Percentiles rank a stretch among this genome's conserved stretches.
phyloP scores from a whole-genome alignment of 2,329 filamentous ascomycete genomes.

The Hawksworthiomyces lignivorus region DNA sequence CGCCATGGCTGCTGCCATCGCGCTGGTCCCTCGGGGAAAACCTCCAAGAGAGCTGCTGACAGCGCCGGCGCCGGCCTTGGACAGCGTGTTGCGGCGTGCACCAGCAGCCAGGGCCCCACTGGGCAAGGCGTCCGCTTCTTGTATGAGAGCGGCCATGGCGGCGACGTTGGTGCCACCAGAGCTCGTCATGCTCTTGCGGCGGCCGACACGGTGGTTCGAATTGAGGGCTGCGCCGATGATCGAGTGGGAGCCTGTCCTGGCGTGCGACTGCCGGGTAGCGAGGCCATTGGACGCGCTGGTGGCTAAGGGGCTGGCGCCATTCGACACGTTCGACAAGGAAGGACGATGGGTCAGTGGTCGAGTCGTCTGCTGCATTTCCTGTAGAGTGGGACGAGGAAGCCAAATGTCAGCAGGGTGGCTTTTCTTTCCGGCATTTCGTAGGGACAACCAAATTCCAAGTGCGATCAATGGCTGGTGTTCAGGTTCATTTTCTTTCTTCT shows the following conservation, averaged over 20 bases:
- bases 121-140: conserved; percentile 54
- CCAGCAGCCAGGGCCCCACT: conserved; percentile 50
- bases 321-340: conserved; percentile 51
- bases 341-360: conserved; percentile 60
- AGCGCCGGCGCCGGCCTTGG: conserved; percentile 52
- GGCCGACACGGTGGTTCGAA: conserved; percentile 75
- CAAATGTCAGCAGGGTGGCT: conserved; percentile 20
- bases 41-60: conserved; percentile 6
- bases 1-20: conserved; percentile 13
- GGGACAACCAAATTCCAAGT: no score
- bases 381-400: conserved; percentile 15
- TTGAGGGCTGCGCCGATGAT: conserved; percentile 62
- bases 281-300: conserved; percentile 51
- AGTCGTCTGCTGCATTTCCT: conserved; percentile 59
- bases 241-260: conserved; percentile 74
- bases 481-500: conserved; percentile 4
- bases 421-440: conserved; percentile 36
- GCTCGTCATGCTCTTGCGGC: conserved; percentile 87
- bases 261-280: conserved; percentile 53
- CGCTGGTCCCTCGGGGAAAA: conserved; percentile 1
- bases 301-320: conserved; percentile 37
- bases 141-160: conserved; percentile 65
- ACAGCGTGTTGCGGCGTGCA: conserved; percentile 59
- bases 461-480: no score
- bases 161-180: conserved; percentile 63